Evolutionary conservation across 768 basidiomycete genomes (phyloP).

Genomic region (Erythrobasidium yunnanense): DNA sequence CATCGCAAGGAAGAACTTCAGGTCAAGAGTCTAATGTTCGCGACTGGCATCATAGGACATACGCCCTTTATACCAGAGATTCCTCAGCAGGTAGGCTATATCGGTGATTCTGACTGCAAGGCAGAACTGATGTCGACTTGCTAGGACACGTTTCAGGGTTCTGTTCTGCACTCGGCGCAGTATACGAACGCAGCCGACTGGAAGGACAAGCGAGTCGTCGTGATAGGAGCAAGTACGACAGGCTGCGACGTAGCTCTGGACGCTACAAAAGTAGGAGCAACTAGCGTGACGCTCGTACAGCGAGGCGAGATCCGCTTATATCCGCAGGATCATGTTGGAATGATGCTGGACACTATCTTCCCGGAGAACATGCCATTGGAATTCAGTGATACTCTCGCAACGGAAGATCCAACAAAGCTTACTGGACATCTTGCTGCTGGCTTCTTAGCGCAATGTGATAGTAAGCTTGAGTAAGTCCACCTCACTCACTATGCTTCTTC

Average conservation of each 20-base stretch:
- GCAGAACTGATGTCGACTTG: too few relatives aligned
- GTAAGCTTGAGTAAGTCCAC: background rate
- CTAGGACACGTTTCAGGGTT: background rate
- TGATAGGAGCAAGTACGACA: background rate
- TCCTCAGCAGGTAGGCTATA: background rate
- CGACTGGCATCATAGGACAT: background rate
- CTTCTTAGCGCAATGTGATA: background rate
- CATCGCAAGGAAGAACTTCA: background rate
- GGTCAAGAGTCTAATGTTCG: background rate
- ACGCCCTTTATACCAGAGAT: background rate
- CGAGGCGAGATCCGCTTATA: background rate
- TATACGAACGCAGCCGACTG: background rate
- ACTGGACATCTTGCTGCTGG: background rate
- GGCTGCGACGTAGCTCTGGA: background rate
- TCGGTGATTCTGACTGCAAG: too few relatives aligned
- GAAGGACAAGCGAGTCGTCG: background rate
- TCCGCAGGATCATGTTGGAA: background rate
- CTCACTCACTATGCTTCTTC: background rate
- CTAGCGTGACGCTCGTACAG: background rate
- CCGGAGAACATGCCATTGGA: background rate
- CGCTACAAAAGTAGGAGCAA: background rate
- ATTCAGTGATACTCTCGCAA: background rate
- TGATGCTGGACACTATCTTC: background rate
- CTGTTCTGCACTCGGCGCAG: background rate
- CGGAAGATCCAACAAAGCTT: background rate